Base-by-base conservation (phyloP, 352 stramenopile genomes). In the Lagenidium sp. region DNA sequence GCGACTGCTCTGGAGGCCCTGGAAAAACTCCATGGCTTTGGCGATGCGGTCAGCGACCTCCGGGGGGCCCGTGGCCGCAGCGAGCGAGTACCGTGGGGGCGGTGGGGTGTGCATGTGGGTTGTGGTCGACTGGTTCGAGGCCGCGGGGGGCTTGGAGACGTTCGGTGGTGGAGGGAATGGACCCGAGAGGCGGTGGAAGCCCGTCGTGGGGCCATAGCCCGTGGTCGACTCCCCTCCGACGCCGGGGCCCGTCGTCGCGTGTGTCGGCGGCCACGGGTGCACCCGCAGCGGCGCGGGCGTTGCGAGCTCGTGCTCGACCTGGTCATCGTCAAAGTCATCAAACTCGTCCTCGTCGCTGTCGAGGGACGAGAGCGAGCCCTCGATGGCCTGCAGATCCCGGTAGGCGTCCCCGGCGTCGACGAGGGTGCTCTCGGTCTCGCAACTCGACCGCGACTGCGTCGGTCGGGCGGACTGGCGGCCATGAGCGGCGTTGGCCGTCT, bases 11-110 rank as follows among this genome's bases (percentile, higher is more conserved):
- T 86, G 74, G 16, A 86, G 50, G 8, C 65, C 63, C 26, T 82
- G 58, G 34, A 86, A 86, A 36, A 67, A 65, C 20, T 82, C 74
- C 63, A 86, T 81, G 4, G 66, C 63, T 26, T 62, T 42, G n/a
- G 51, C 53, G 26, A 86, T 76, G 45, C 75, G 79, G 37, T 77
- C 60, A n/a, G 56, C 55, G 40, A 73, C 65, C 50, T 80, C 68
- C 4, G 59, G 61, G 4, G 65, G 63, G 2, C 64, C 52, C 2
- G 50, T 46, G 4, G 59, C 48, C n/a, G 68, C 41, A 18, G 66
- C 52, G 1, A 82, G 42, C 38, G 75, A 79, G 36, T 63, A 60
- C 1, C 53, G 61, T 18, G 41, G 51, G 16, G 48, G n/a, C n/a
- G n/a, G n/a, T n/a, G n/a, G n/a, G n/a, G n/a, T n/a, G n/a, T n/a